A percentile compares a stretch with the other conserved stretches of the same genome.
These are phyloP conservation scores for Yarrowia hollandica DNA, from an alignment of 805 yeast species.

Conservation along the genomic window DNA sequence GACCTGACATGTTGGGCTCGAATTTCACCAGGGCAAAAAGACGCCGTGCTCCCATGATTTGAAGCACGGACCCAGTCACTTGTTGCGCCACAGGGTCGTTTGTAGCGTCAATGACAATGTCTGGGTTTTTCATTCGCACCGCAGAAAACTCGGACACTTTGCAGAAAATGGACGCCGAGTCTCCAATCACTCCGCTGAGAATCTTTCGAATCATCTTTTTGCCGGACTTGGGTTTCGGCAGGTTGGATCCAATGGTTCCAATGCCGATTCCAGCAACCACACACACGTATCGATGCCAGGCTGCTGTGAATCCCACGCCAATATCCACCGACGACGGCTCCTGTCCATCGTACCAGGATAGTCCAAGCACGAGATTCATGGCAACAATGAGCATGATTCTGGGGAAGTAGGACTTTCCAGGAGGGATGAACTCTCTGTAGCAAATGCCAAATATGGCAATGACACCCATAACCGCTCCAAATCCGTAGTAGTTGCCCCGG, in stretches of 20 bases:
- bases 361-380: conserved; percentile 39
- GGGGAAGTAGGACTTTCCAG: conserved; percentile 30
- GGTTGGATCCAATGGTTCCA: conserved; percentile 39
- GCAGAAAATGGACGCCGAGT: conserved; percentile 38
- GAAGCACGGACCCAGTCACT: conserved; percentile 30
- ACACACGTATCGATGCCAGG: conserved; percentile 41
- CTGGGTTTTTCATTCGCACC: conserved; percentile 34
- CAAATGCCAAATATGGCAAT: conserved; percentile 32
- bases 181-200: conserved; percentile 36
- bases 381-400: conserved; percentile 39
- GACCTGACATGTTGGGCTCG: conserved; percentile 42
- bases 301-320: conserved; percentile 39
- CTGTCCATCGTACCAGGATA: conserved; percentile 40
- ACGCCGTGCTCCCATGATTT: conserved; percentile 29
- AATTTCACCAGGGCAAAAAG: conserved; percentile 23
- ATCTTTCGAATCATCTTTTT: conserved; percentile 38
- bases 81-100: conserved; percentile 34
- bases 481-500: conserved; percentile 41
- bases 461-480: conserved; percentile 33
- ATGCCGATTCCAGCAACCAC: conserved; percentile 40
- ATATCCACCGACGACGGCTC: conserved; percentile 33
- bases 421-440: conserved; percentile 40
- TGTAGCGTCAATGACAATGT: conserved; percentile 35
- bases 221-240: conserved; percentile 41
- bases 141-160: conserved; percentile 39